Evolutionary conservation across 352 stramenopile genomes (phyloP), one percentile per base, ranked within the genome.

Genomic region (Globisporangium nodosum): DNA sequence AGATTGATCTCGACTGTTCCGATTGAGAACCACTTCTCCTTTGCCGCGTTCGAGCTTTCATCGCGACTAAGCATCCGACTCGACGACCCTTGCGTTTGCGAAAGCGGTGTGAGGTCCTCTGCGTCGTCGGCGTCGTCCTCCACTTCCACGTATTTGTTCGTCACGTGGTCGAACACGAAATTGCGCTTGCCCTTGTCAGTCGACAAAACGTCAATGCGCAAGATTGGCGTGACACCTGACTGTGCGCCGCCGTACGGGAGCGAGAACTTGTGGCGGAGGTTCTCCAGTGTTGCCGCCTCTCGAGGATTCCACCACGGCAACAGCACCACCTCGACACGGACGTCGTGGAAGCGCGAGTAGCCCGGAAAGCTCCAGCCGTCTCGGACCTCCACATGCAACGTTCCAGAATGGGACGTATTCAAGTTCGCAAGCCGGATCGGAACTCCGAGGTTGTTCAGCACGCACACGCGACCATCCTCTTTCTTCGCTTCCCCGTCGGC

Each of bases 401-500:
- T 90, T 13, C 87, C 87, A 21, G 85, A 71, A 21, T 88, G 80
- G 2, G 85, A 94, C 1, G 87, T 96, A 51, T 94, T 94, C 20
- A 96, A 62, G 57, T 96, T 94, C 4, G 87, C 87, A 15, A 96
- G 74, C 5, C 85, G 85, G 69, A 96, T 94, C 3, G 87, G 83
- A 43, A 93, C 85, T 37, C 86, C 86, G 2, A 96, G 71, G 52
- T 93, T 96, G 60, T 96, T 96, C 7, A 94, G 69, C n/a, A 96
- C 86, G 49, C 80, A 92, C 11, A 96, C 86, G 35, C 86, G 78
- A 1, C 85, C 85, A 47, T 92, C 77, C 52, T 92, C 85, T 61
- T 93, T 91, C 66, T 86, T 92, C 4, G 85, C 82, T 62, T 92
- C 81, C 1, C 75, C 82, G 53, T 94, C 82, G 18, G 85, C 82